These are phyloP conservation scores for Xylariaceae sp. DNA, from an alignment of 2,329 filamentous ascomycete species.

Conservation along the genomic window DNA sequence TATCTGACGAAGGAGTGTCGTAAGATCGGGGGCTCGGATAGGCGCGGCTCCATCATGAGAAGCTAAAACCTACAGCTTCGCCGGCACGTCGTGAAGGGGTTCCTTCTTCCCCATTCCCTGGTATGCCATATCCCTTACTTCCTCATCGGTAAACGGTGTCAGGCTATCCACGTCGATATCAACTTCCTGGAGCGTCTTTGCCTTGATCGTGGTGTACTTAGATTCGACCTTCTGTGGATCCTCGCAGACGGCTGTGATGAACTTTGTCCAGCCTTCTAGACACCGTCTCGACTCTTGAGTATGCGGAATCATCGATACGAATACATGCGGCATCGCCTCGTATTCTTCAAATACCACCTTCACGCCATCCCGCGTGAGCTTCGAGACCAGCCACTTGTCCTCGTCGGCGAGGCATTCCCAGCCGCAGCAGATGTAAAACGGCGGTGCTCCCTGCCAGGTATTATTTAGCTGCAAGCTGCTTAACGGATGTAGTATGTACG, in stretches of 20 bases:
- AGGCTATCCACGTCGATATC: slow-evolving; percentile 48
- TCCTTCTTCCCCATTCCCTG: slow-evolving; percentile 31
- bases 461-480: slow-evolving; percentile 62
- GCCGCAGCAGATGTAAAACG: slow-evolving; percentile 69
- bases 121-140: slow-evolving; percentile 45
- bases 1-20: too few species aligned
- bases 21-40: too few species aligned
- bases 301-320: slow-evolving; percentile 59
- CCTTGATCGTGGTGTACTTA: slow-evolving; percentile 50
- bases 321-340: slow-evolving; percentile 81
- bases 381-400: slow-evolving; percentile 60
- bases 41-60: neutral
- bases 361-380: slow-evolving; percentile 60
- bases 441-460: slow-evolving; percentile 65
- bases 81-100: slow-evolving; percentile 14
- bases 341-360: slow-evolving; percentile 70
- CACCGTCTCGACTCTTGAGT: slow-evolving; percentile 53
- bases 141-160: slow-evolving; percentile 46
- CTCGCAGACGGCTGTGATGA: slow-evolving; percentile 50
- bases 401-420: slow-evolving; percentile 75
- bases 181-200: slow-evolving; percentile 54
- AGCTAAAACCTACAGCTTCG: slow-evolving; percentile 28
- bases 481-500: slow-evolving; percentile 65
- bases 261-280: slow-evolving; percentile 58
- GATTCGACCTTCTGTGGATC: slow-evolving; percentile 40